Base-by-base conservation (phyloP, 352 stramenopile genomes). In the Globisporangium middletonii region DNA sequence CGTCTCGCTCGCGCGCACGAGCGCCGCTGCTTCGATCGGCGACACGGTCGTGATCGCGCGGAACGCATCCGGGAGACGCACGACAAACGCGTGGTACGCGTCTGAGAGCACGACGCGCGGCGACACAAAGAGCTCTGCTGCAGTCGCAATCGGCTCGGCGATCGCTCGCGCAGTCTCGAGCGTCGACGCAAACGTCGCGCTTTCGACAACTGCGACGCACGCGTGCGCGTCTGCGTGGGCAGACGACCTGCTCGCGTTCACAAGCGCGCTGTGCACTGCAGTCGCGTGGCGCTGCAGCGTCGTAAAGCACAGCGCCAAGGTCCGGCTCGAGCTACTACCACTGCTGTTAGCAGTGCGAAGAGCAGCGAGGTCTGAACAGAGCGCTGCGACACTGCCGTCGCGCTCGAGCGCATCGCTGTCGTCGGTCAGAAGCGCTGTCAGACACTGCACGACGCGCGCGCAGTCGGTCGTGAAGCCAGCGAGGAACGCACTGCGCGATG, bases 21-120 rank as follows among this genome's bases (percentile, higher is more conserved):
- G 28, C 23, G 59, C 64, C 5, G n/a, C 9, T 8, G 38, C 37
- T 44, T 71, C 58, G 23, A 49, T 38, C 28, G 59, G 38, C 5
- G 46, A 55, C 3, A 68, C 43, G 0, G 47, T 53, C 1, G 54
- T n/a, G 13, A 71, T 38, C 4, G 37, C 41, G 15, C 41, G 55
- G 15, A 71, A 57, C 27, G 63, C 59, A 1, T 63, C 57, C 0
- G 67, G 67, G 1, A 74, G 44, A n/a, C 57, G 38, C 37, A 66
- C 68, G 35, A 64, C 60, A 44, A 74, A 74, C 55, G 53, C 60
- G 33, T 62, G 60, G 26, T 69, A 74, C 30, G 71, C 63, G 7
- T 74, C 67, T 26, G 67, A 74, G 51, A 64, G 65, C 50, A 60
- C 49, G 44, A 63, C 56, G 13, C 56, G 23, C 8, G 63, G 46